Conservation (phyloP, 2,329 filamentous ascomycete genomes). For the Cytospora piceicola region DNA sequence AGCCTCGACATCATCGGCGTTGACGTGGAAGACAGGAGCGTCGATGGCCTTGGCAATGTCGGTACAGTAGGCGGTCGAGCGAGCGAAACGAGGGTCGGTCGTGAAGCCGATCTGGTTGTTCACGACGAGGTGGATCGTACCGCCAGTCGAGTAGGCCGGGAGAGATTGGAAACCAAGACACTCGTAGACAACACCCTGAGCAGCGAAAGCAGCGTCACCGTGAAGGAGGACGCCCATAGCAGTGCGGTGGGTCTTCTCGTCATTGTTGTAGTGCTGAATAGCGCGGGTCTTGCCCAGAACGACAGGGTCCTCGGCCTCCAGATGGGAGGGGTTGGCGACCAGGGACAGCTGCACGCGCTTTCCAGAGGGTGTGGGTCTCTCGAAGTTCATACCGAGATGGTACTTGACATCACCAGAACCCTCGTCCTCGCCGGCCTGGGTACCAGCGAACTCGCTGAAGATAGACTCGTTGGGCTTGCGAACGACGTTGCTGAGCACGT, state of each 20-base stretch:
- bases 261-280: conserved; percentile 98
- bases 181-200: conserved; percentile 96
- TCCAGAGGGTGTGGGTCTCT: conserved; percentile 94
- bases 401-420: conserved; percentile 99
- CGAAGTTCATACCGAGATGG: conserved; percentile 99
- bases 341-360: conserved; percentile 99
- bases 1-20: conserved; percentile 96
- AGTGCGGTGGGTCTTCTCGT: conserved; percentile 83
- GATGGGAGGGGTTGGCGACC: conserved; percentile 96
- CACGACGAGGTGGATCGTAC: conserved; percentile 94
- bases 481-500: conserved; percentile 97
- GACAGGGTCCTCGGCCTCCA: conserved; percentile 97
- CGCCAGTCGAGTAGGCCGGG: conserved; percentile 94
- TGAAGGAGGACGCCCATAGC: conserved; percentile 97
- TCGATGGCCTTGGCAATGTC: conserved; percentile 99
- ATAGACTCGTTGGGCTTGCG: conserved; percentile 99
- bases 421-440: conserved; percentile 85
- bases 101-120: conserved; percentile 99
- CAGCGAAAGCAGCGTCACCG: conserved; percentile 95
- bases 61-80: conserved; percentile 97
- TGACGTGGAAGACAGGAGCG: conserved; percentile 98
- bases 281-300: conserved; percentile 96
- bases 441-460: conserved; percentile 96
- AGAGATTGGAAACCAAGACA: conserved; percentile 97
- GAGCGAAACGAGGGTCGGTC: conserved; percentile 94